phyloP scores from a whole-genome alignment of 2,329 filamentous ascomycete species.

The Daldinia eschscholtzii region DNA sequence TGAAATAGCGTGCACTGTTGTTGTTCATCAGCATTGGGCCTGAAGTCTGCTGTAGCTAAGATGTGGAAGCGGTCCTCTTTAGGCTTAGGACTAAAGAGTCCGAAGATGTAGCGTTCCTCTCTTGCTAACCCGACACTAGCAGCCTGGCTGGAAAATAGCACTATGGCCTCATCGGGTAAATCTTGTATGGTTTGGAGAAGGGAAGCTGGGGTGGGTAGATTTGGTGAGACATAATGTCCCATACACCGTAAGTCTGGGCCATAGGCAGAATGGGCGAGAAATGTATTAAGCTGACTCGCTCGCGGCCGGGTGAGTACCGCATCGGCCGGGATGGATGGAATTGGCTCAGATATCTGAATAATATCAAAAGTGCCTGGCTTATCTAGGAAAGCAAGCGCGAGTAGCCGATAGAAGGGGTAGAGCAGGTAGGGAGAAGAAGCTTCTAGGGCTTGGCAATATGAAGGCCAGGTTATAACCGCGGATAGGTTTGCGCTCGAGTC shows the following conservation, averaged over 20 bases:
- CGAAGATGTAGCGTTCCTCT: slow-evolving; percentile 19
- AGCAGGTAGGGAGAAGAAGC: slow-evolving; percentile 17
- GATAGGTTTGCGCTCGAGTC: neutral
- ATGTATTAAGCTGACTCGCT: slow-evolving; percentile 25
- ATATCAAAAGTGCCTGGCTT: slow-evolving; percentile 7
- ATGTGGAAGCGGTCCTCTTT: slow-evolving; percentile 22
- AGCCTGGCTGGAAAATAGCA: slow-evolving; percentile 21
- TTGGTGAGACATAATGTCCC: neutral
- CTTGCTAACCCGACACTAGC: neutral
- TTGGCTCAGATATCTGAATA: neutral
- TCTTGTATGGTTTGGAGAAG: slow-evolving; percentile 9
- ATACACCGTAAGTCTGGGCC: slow-evolving; percentile 7
- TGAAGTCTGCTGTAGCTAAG: slow-evolving; percentile 3
- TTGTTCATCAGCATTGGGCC: slow-evolving; percentile 4
- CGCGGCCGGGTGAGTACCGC: slow-evolving; percentile 22
- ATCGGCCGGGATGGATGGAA: neutral
- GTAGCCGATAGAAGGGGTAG: slow-evolving; percentile 25
- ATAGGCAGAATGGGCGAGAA: slow-evolving; percentile 17
- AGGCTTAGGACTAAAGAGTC: slow-evolving; percentile 24
- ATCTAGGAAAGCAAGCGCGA: slow-evolving; percentile 17
- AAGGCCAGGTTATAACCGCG: slow-evolving; percentile 27
- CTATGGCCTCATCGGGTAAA: slow-evolving; percentile 23
- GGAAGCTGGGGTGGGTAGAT: neutral
- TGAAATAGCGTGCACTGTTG: slow-evolving; percentile 25
- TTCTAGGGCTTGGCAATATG: slow-evolving; percentile 20